Percentiles rank a stretch among this genome's conserved stretches.
phyloP scores from a whole-genome alignment of 768 basidiomycete genomes.

The Leccinum rimulosum region DNA sequence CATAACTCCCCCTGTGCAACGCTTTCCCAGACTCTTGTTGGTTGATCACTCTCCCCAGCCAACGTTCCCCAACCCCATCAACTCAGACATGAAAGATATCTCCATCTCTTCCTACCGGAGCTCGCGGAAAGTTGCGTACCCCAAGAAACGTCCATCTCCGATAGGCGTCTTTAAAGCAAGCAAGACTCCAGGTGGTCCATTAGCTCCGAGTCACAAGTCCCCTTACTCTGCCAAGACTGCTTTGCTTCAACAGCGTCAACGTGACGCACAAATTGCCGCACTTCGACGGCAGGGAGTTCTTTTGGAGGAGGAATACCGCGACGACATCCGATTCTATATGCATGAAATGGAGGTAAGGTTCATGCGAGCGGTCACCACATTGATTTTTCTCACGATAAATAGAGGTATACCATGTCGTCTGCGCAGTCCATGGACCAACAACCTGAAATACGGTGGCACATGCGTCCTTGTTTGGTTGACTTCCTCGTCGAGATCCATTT shows the following conservation, averaged over 20 bases:
- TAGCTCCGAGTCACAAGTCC: constrained; percentile 53
- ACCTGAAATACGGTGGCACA: constrained; percentile 98
- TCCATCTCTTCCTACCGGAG: constrained; percentile 56
- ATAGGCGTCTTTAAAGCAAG: constrained; percentile 70
- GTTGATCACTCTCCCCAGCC: constrained; percentile 43
- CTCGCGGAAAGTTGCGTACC: constrained; percentile 67
- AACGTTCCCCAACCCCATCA: constrained; percentile 28
- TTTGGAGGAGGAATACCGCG: constrained; percentile 92
- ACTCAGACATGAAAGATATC: constrained; percentile 73
- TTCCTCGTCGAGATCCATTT: constrained; percentile 99
- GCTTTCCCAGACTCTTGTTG: constrained; percentile 40
- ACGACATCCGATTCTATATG: constrained; percentile 94
- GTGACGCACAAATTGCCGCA: constrained; percentile 65
- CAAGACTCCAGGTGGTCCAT: constrained; percentile 48
- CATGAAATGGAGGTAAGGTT: constrained; percentile 94
- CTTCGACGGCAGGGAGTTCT: constrained; percentile 71
- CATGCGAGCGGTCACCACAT: neutral
- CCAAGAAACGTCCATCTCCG: constrained; percentile 84
- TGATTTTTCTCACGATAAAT: constrained; percentile 7
- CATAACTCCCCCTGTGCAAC: constrained; percentile 21
- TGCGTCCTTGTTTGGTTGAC: constrained; percentile 98
- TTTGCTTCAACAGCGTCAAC: constrained; percentile 61
- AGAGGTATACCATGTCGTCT: constrained; percentile 89
- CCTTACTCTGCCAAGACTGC: constrained; percentile 66
- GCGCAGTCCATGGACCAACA: constrained; percentile 98